Percentiles rank a stretch among this genome's conserved stretches.
These are phyloP conservation scores for Delitschia confertaspora DNA, from an alignment of 495 filamentous ascomycete species.

Conservation along the genomic window DNA sequence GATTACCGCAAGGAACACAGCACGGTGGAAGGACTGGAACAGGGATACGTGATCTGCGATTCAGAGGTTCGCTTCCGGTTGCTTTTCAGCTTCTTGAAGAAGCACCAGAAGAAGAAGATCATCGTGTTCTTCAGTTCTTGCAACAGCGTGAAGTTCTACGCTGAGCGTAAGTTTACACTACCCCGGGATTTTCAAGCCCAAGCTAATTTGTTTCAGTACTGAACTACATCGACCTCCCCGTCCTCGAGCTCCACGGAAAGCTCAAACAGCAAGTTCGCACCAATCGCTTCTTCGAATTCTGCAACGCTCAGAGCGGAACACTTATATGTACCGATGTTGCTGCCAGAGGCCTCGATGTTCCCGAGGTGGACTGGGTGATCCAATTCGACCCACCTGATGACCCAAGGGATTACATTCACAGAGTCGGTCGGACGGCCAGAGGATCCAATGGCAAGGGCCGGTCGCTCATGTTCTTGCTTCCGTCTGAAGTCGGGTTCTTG, in stretches of 20 bases:
- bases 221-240: constrained; percentile 71
- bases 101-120: constrained; percentile 84
- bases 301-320: constrained; percentile 82
- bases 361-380: constrained; percentile 88
- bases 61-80: constrained; percentile 89
- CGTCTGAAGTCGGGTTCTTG: constrained; percentile 84
- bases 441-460: constrained; percentile 75
- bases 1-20: constrained; percentile 67
- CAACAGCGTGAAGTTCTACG: constrained; percentile 87
- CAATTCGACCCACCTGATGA: constrained; percentile 90
- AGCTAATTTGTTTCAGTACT: constrained; percentile 41
- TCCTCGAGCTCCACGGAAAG: constrained; percentile 81
- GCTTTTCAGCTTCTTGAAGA: constrained; percentile 92
- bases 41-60: constrained; percentile 90
- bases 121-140: constrained; percentile 96
- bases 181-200: constrained; percentile 49
- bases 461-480: constrained; percentile 85
- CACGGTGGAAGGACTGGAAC: constrained; percentile 87
- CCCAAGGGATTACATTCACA: constrained; percentile 88
- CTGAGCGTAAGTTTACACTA: constrained; percentile 46
- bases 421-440: constrained; percentile 88
- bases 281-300: constrained; percentile 97
- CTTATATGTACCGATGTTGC: constrained; percentile 96
- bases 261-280: constrained; percentile 97
- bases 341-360: constrained; percentile 88